Conservation (phyloP, 2,329 filamentous ascomycete genomes). For the Cordyceps cicadae region DNA sequence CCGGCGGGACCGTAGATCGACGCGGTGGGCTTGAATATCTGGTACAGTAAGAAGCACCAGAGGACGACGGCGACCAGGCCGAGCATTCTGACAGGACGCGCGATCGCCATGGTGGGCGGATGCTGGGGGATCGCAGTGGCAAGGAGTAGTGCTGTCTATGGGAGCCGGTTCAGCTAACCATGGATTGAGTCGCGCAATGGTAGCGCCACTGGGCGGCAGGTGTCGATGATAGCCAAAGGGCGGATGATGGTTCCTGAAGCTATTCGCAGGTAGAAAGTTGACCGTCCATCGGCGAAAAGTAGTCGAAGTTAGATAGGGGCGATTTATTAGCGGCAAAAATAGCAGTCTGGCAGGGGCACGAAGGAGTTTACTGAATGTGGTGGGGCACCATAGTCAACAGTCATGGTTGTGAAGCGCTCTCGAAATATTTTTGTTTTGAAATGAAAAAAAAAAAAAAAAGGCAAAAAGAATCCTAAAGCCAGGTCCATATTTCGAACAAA, state of each 20-base stretch:
- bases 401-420: too few relatives aligned
- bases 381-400: background rate
- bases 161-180: conserved; percentile 6
- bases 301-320: conserved; percentile 5
- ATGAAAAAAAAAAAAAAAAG: too few relatives aligned
- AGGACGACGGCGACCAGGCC: conserved; percentile 62
- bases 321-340: background rate
- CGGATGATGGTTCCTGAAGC: background rate
- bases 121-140: background rate
- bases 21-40: conserved; percentile 55
- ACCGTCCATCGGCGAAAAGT: background rate
- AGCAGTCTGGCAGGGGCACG: background rate
- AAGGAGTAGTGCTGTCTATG: background rate
- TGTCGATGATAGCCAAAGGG: background rate
- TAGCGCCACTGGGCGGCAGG: background rate
- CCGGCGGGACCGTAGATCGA: conserved; percentile 34
- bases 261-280: background rate
- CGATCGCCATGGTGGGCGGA: conserved; percentile 62
- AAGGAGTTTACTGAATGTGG: background rate
- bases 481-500: too few relatives aligned
- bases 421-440: too few relatives aligned
- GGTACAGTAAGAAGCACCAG: conserved; percentile 71
- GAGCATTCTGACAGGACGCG: conserved; percentile 74
- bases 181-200: background rate
- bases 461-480: too few relatives aligned